Conservation (phyloP, 202 grass and related monocot genomes). For the Panicum virgatum region DNA sequence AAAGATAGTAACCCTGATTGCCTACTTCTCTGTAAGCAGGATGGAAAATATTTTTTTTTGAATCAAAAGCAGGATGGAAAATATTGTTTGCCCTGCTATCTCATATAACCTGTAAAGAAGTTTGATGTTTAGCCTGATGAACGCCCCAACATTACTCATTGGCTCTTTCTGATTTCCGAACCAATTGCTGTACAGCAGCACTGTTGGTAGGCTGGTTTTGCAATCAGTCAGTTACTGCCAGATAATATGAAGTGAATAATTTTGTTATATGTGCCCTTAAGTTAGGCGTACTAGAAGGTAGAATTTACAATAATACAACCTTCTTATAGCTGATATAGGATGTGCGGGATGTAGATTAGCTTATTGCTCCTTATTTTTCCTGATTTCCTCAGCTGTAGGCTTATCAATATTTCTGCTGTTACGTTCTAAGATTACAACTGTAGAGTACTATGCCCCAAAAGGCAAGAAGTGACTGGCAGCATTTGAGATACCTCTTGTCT, state of each 20-base stretch:
- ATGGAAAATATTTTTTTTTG: too few species aligned
- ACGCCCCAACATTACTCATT: neutral
- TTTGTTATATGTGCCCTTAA: constrained; percentile 20
- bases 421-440: neutral
- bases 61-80: too few species aligned
- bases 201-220: neutral
- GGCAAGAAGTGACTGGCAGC: neutral
- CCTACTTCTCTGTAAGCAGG: neutral
- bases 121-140: neutral
- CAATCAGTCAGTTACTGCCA: neutral
- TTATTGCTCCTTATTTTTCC: constrained; percentile 25
- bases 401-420: neutral
- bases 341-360: neutral
- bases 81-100: neutral
- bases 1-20: neutral
- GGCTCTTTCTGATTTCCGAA: neutral
- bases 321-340: neutral
- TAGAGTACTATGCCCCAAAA: neutral
- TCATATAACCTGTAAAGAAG: neutral
- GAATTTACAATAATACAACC: neutral
- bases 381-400: neutral
- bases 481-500: constrained; percentile 12
- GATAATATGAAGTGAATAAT: neutral
- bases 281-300: constrained; percentile 13
- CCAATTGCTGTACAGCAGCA: neutral